phyloP scores from a whole-genome alignment of 2,329 filamentous ascomycete genomes.

The Botrytis galanthina region DNA sequence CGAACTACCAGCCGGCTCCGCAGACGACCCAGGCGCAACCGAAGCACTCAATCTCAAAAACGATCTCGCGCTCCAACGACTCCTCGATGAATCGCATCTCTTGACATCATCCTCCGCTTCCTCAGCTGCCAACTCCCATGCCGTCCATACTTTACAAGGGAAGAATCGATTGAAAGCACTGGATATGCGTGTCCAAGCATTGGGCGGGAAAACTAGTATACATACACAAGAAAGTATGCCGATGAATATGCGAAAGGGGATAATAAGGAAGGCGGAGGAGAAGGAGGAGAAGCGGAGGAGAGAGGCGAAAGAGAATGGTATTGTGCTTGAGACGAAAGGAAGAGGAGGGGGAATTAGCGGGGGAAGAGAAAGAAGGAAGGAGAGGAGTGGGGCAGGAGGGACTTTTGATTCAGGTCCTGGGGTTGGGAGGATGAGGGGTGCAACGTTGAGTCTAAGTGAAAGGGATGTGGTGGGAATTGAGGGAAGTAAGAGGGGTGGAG shows the following conservation, averaged over 20 bases:
- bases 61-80: conserved; percentile 85
- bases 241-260: conserved; percentile 82
- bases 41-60: conserved; percentile 75
- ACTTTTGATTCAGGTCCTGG: conserved; percentile 70
- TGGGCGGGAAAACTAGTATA: conserved; percentile 75
- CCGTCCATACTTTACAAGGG: conserved; percentile 52
- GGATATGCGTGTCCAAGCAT: conserved; percentile 76
- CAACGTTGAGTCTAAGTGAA: conserved; percentile 71
- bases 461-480: conserved; percentile 73
- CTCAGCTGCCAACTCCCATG: conserved; percentile 32
- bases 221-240: conserved; percentile 85
- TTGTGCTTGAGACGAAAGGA: conserved; percentile 70
- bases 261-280: conserved; percentile 61
- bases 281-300: conserved; percentile 69
- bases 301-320: conserved; percentile 86
- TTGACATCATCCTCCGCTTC: conserved; percentile 52
- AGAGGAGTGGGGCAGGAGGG: conserved; percentile 46
- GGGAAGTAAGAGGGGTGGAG: conserved; percentile 46
- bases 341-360: conserved; percentile 44
- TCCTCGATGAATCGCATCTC: conserved; percentile 89
- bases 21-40: conserved; percentile 52
- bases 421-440: conserved; percentile 76
- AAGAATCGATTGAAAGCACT: conserved; percentile 76
- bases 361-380: conserved; percentile 51
- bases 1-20: conserved; percentile 30